Percentiles rank a stretch among this genome's conserved stretches.
These are phyloP conservation scores for Coemansia sp. DNA, from an alignment of 192 early-diverging fungal genomes.

Conservation along the genomic window DNA sequence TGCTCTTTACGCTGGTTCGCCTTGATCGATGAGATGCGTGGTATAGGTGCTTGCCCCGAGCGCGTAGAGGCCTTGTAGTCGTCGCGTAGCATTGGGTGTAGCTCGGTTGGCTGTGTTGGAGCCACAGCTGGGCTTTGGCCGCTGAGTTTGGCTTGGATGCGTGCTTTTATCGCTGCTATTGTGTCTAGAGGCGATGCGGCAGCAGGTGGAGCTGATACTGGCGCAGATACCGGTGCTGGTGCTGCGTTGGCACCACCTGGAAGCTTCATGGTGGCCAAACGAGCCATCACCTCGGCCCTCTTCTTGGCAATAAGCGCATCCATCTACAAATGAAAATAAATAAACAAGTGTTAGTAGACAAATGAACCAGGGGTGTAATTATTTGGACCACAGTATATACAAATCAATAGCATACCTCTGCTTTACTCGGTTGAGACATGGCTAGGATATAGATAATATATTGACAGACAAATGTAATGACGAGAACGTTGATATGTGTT, in stretches of 20 bases:
- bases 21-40: slow-evolving; percentile 59
- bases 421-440: slow-evolving; percentile 12
- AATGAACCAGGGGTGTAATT: not conserved
- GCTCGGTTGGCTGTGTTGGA: slow-evolving; percentile 14
- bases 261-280: slow-evolving; percentile 62
- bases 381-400: slow-evolving; percentile 6
- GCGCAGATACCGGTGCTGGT: not conserved
- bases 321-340: slow-evolving; percentile 6
- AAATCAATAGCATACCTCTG: not conserved
- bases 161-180: slow-evolving; percentile 42
- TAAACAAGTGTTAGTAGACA: not conserved
- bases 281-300: slow-evolving; percentile 65
- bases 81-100: slow-evolving; percentile 45
- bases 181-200: slow-evolving; percentile 25
- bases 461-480: not conserved
- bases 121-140: slow-evolving; percentile 17
- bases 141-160: slow-evolving; percentile 29
- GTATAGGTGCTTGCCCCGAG: slow-evolving; percentile 13
- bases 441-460: not conserved
- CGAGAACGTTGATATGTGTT: not conserved
- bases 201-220: not conserved
- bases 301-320: slow-evolving; percentile 57
- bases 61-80: slow-evolving; percentile 45
- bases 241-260: slow-evolving; percentile 14
- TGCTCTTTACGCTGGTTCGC: slow-evolving; percentile 68